Evolutionary conservation across 371 early-diverging fungal species (phyloP), one percentile per base, ranked within the genome.

Genomic region (Batkoa obscura): DNA sequence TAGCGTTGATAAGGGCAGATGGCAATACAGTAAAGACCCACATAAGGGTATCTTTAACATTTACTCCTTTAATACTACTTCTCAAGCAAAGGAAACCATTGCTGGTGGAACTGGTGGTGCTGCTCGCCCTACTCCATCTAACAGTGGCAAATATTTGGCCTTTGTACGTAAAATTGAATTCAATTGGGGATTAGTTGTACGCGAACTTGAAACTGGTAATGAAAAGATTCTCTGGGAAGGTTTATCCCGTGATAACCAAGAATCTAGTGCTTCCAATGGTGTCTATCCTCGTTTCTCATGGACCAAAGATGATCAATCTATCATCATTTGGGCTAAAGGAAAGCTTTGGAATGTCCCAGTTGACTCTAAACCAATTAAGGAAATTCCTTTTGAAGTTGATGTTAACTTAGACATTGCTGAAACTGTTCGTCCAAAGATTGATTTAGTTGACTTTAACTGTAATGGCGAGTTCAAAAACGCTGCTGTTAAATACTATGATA

Each of bases 241-340:
- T 13, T 15, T 50, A 35, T 50, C 50, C 35, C 33, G 50, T 8
- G 50, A 50, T 32, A 50, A 35, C 13, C 50, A 50, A 35, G 50
- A 50, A 50, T 31, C 32, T 35, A 35, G 13, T 35, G 50, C 35
- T 10, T 1, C 50, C 35, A 50, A 35, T 13, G 33, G 50, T 8
- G 50, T 50, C 10, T 50, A 50, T 32, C 50, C 50, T 31, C 5
- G 33, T 9, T 35, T 50, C 35, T 3, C 5, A 13, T 50, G 50
- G 50, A 17, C 32, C 3, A 34, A 34, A 13, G 50, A 35, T 35
- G 15, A 50, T 32, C n/a, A 1, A 13, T 34, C 50, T 13, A 50
- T 50, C 35, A 35, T 50, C 33, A 35, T 50, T 8, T 50, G 50
- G 35, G 50, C 50, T 2, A 50, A 50, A 50, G 50, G 35, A 12